phyloP scores from a whole-genome alignment of 2,329 filamentous ascomycete species.

The Teratosphaeria nubilosa region DNA sequence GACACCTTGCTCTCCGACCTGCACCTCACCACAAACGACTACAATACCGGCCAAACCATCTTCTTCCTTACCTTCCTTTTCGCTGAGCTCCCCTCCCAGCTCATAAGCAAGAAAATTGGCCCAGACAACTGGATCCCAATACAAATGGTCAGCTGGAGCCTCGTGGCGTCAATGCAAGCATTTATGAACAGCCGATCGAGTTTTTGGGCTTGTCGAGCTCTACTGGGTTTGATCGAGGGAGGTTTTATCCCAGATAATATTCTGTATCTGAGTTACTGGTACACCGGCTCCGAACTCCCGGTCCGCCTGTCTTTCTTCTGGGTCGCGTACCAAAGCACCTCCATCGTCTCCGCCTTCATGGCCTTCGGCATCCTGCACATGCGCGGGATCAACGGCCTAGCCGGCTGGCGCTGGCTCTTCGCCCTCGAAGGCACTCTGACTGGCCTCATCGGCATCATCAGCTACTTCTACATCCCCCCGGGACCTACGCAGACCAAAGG shows the following conservation, averaged over 20 bases:
- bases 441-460: conserved; percentile 41
- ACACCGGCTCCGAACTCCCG: conserved; percentile 60
- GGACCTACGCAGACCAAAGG: conserved; percentile 56
- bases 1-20: conserved; percentile 39
- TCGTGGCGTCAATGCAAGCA: conserved; percentile 30
- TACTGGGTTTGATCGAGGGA: conserved; percentile 34
- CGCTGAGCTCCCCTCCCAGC: conserved; percentile 29
- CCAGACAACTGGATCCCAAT: conserved; percentile 34
- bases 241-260: conserved; percentile 54
- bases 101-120: conserved; percentile 36
- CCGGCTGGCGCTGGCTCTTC: conserved; percentile 45
- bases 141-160: conserved; percentile 34
- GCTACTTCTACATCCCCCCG: conserved; percentile 45
- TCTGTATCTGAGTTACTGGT: conserved; percentile 65
- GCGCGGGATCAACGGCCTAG: conserved; percentile 37
- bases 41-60: conserved; percentile 37
- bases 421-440: conserved; percentile 49
- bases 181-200: conserved; percentile 23
- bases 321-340: conserved; percentile 46
- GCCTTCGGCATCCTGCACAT: conserved; percentile 45
- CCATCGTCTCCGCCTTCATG: conserved; percentile 38
- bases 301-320: conserved; percentile 60
- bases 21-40: conserved; percentile 41
- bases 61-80: conserved; percentile 76
- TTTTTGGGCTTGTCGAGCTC: conserved; percentile 29